phyloP scores from a whole-genome alignment of 345 rosid species.

The Erodium maritimum region DNA sequence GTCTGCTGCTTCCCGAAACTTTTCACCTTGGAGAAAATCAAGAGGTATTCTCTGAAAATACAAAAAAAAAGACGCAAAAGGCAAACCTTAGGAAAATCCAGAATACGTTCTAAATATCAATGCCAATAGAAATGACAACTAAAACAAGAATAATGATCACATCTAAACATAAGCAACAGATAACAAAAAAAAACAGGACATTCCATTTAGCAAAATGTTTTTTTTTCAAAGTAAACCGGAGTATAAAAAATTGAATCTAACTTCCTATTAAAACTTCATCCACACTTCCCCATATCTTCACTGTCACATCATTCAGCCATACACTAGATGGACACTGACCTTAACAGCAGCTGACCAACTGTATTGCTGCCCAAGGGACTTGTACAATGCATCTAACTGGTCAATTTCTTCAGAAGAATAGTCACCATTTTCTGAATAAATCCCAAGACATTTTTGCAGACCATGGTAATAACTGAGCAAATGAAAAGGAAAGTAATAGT shows the following conservation, averaged over 20 bases:
- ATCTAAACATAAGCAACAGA: too few relatives aligned
- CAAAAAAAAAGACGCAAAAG: background rate
- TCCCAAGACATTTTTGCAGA: slow-evolving; percentile 66
- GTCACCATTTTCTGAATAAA: slow-evolving; percentile 45
- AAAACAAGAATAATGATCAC: background rate
- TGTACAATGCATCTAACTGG: slow-evolving; percentile 64
- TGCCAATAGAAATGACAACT: background rate
- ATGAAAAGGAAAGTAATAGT: background rate
- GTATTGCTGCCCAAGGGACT: slow-evolving; percentile 56
- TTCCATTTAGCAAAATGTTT: background rate
- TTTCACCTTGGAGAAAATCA: slow-evolving; percentile 82
- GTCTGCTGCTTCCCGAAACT: slow-evolving; percentile 68
- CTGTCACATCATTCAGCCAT: background rate
- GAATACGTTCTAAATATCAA: background rate
- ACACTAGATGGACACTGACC: slow-evolving; percentile 24
- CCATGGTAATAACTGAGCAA: slow-evolving; percentile 78
- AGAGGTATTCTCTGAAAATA: slow-evolving; percentile 78
- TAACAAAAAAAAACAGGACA: background rate
- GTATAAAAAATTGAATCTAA: too few relatives aligned
- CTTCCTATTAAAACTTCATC: background rate
- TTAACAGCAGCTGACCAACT: slow-evolving; percentile 91
- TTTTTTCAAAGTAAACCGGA: background rate
- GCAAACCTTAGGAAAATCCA: slow-evolving; percentile 3
- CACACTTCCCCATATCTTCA: background rate
- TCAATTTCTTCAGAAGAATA: slow-evolving; percentile 69